Conservation (phyloP, 371 early-diverging fungal species). For the Sporodiniella umbellata region DNA sequence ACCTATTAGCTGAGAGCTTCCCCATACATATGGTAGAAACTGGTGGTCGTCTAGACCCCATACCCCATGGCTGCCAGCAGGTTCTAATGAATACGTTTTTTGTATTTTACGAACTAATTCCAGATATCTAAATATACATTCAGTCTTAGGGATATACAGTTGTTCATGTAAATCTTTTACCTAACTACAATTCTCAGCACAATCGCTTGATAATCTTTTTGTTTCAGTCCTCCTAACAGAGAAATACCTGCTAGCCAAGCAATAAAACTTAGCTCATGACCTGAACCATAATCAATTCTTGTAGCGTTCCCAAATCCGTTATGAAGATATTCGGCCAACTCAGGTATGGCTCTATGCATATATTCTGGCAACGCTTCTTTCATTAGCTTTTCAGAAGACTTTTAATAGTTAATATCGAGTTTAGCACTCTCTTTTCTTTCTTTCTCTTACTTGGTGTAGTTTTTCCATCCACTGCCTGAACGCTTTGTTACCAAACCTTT, state of each 20-base stretch:
- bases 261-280: slow-evolving; percentile 97
- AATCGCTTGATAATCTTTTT: slow-evolving; percentile 66
- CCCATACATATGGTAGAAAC: slow-evolving; percentile 96
- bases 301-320: slow-evolving; percentile 90
- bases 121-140: slow-evolving; percentile 61
- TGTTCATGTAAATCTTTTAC: slow-evolving; percentile 8
- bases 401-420: too few relatives aligned
- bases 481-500: slow-evolving; percentile 79
- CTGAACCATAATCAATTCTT: slow-evolving; percentile 99
- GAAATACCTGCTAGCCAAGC: slow-evolving; percentile 83
- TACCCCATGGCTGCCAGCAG: slow-evolving; percentile 98
- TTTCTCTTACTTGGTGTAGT: slow-evolving; percentile 48
- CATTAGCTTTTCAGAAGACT: slow-evolving; percentile 24
- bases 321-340: slow-evolving; percentile 77
- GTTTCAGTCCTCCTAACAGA: slow-evolving; percentile 58
- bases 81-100: slow-evolving; percentile 90
- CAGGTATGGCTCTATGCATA: slow-evolving; percentile 53
- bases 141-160: neutral
- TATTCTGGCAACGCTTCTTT: slow-evolving; percentile 31
- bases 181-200: slow-evolving; percentile 72
- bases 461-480: slow-evolving; percentile 64
- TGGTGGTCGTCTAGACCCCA: slow-evolving; percentile 99
- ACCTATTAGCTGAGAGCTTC: slow-evolving; percentile 82
- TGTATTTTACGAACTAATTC: slow-evolving; percentile 83
- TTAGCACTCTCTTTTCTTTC: too few relatives aligned